Base-by-base conservation (phyloP, 108 stramenopile species). In the Seminavis robusta region DNA sequence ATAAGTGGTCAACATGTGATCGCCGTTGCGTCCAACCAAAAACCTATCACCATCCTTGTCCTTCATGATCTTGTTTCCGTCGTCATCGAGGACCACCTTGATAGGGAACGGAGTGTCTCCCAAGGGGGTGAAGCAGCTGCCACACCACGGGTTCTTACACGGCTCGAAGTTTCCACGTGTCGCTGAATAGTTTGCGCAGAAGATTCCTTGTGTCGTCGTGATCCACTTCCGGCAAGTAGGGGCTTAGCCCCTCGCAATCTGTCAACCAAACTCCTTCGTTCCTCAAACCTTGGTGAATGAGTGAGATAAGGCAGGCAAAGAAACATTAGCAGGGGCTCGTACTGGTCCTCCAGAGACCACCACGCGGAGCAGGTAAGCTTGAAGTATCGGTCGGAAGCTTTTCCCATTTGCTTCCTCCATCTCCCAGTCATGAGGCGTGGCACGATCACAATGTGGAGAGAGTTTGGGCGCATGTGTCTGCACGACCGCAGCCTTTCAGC, bases 151-250 rank as follows among this genome's bases (percentile, higher is more conserved):
- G 19, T 23, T 45, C 16, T 24, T 33, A 59, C 83, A 80, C 41
- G 38, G 38, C 36, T 36, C 56, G 43, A 37, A 73, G 43, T 23
- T 16, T 2, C 23, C 63, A n/a, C 57, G 42, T 30, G 10, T 25
- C 9, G 3, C 34, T 11, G 49, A 52, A 66, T 64, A 84, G 48
- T 84, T 84, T 16, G 48, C 59, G 59, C 74, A 71, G 32, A 71
- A 57, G 34, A 77, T 55, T 16, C 72, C 74, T 11, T 37, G 33
- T 33, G 27, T 30, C 42, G 55, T 41, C 41, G 24, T 42, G 28
- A 48, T 37, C 33, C 9, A 31, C 23, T 46, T 65, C 21, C 46
- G 23, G 51, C 81, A 79, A 25, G 10, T n/a, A n/a, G 17, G 25
- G 16, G 65, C 78, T 75, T 6, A 4, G 33, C 5, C 48, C 67